These are phyloP conservation scores for Tricholoma terreum DNA, from an alignment of 768 basidiomycete genomes.

Conservation along the genomic window DNA sequence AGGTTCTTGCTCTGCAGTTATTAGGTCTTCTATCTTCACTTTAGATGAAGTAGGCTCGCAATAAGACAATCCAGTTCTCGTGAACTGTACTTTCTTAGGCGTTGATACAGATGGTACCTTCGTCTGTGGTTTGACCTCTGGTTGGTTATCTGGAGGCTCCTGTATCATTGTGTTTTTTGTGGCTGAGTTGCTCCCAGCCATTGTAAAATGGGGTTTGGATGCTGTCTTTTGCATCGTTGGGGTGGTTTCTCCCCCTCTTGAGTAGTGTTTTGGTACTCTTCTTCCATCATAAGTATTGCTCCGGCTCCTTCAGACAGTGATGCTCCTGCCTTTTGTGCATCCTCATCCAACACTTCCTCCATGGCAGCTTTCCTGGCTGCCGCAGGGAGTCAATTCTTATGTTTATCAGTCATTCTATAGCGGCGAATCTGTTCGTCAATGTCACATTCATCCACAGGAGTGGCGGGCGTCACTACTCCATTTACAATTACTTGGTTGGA, in stretches of 20 bases:
- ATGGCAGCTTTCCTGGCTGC: neutral
- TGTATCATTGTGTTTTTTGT: neutral
- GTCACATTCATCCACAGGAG: neutral
- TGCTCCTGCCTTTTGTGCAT: neutral
- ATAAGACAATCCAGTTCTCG: neutral
- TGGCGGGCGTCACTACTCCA: conserved; percentile 1
- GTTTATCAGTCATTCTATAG: conserved; percentile 3
- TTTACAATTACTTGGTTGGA: conserved; percentile 8
- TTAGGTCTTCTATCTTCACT: conserved; percentile 7
- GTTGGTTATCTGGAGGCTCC: neutral
- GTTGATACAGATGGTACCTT: neutral
- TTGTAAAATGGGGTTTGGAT: neutral
- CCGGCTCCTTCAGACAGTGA: neutral
- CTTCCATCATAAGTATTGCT: neutral
- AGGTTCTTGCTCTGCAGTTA: neutral
- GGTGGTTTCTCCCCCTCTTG: neutral
- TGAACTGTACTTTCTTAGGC: neutral
- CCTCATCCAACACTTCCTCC: neutral
- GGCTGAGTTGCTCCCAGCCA: neutral
- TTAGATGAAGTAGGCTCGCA: conserved; percentile 17
- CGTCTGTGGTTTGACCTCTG: neutral
- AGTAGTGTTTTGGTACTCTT: neutral
- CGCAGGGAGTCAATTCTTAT: neutral
- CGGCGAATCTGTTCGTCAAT: neutral
- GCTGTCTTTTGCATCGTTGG: neutral